Percentiles rank a stretch among this genome's conserved stretches.
These are phyloP conservation scores for Plasmodium vinckei DNA, from an alignment of 169 alveolate genomes.

Conservation along the genomic window DNA sequence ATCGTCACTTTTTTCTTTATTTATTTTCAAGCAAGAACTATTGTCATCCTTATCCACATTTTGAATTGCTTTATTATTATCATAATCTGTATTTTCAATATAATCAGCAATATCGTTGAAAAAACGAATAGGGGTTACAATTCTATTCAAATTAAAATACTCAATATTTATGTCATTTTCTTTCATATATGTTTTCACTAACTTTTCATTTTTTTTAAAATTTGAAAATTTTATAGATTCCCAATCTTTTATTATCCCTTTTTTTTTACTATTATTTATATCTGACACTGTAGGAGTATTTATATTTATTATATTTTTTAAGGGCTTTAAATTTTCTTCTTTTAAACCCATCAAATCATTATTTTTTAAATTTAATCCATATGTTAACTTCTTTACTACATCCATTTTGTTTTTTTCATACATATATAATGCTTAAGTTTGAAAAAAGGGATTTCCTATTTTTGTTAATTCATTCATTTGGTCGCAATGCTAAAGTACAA, in stretches of 20 bases:
- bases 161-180: constrained; percentile 63
- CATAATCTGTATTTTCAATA: neutral
- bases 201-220: constrained; percentile 16
- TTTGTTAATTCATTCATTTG: neutral
- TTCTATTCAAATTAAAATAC: constrained; percentile 14
- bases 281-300: neutral
- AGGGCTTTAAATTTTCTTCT: constrained; percentile 65
- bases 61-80: neutral
- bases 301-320: constrained; percentile 48
- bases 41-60: neutral
- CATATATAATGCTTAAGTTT: neutral
- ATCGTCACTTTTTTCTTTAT: neutral
- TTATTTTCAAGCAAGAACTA: neutral
- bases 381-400: constrained; percentile 32
- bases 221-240: constrained; percentile 16
- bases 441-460: neutral
- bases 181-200: constrained; percentile 40
- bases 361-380: constrained; percentile 50
- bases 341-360: constrained; percentile 46
- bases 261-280: constrained; percentile 6
- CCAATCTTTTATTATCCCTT: neutral
- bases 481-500: too few species aligned
- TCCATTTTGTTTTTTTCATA: constrained; percentile 28
- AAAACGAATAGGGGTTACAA: constrained; percentile 44
- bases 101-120: constrained; percentile 39